Evolutionary conservation across 176 grass and related monocot genomes (phyloP).

Genomic region (Oryza officinalis): DNA sequence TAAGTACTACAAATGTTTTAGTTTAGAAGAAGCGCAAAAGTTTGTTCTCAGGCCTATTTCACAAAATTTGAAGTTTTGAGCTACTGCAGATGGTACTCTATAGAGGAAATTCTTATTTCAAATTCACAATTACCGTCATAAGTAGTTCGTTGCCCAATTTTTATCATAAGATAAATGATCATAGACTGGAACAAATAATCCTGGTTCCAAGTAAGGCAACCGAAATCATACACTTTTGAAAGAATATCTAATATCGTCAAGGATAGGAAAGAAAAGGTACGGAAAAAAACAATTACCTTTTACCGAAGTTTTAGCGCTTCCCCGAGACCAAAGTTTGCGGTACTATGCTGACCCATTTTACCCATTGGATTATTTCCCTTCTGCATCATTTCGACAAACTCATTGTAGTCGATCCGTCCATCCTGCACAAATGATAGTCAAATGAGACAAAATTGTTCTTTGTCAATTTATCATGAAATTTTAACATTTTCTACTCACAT

Average conservation of each 20-base stretch:
- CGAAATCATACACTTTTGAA: neutral
- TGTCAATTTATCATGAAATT: neutral
- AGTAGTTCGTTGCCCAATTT: neutral
- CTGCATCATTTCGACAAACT: conserved; percentile 80
- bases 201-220: neutral
- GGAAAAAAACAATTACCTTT: conserved; percentile 41
- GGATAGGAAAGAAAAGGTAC: neutral
- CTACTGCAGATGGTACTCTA: neutral
- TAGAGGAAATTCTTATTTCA: neutral
- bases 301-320: conserved; percentile 72
- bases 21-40: neutral
- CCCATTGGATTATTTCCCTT: conserved; percentile 62
- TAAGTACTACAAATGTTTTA: neutral
- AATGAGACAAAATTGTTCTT: conserved; percentile 1
- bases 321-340: conserved; percentile 58
- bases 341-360: conserved; percentile 64
- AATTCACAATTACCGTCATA: neutral
- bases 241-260: conserved; percentile 1
- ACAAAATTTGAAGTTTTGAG: neutral
- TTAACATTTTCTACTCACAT: conserved; percentile 39
- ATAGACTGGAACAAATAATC: conserved; percentile 3
- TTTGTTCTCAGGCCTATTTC: neutral
- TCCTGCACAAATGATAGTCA: conserved; percentile 44
- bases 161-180: neutral
- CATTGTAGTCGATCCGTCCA: conserved; percentile 77